Evolutionary conservation across 352 stramenopile genomes (phyloP), one percentile per base, ranked within the genome.

Genomic region (Phytophthora melonis): DNA sequence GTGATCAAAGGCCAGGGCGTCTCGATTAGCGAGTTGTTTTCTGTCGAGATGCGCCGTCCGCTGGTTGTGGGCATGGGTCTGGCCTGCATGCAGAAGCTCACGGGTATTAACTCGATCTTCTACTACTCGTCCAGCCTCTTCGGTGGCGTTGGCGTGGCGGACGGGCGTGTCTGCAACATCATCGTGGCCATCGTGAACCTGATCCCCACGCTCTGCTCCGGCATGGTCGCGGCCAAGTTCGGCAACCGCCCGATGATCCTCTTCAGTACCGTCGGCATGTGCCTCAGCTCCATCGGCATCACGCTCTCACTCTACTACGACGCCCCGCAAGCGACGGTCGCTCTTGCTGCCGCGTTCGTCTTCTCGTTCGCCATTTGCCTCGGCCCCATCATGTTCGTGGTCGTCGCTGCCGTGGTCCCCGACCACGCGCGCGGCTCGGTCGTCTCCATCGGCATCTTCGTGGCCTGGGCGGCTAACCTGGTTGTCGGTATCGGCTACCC

Each of bases 71-170:
- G 63, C 0, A 54, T 83, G 39, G 64, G 62, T 2, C 56, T 87
- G n/a, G 73, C 66, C 0, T 75, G 63, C 21, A 74, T 72, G 66
- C 75, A 86, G 32, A 76, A 89, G 47, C 61, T 89, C 60, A 73
- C 70, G n/a, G 82, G 80, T 50, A 86, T 89, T 58, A 86, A 87
- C 61, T 71, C 80, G 6, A 72, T 87, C 52, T 83, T 84, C 60
- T 81, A 78, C 66, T 87, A 89, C 75, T 88, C 82, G 45, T 86
- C 78, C 19, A 71, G 56, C 18, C 70, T 87, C n/a, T 84, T 84
- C 32, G 58, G 66, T n/a, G 62, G 57, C 21, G 63, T 74, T 14
- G 79, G 79, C 5, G 58, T 87, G 5, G 55, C 39, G 11, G 72
- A 87, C 34, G 55, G 45, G 0, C 80, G 80, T 9, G 36, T 84